Base-by-base conservation (phyloP, 306 rosid species). In the Sesbania bispinosa region DNA sequence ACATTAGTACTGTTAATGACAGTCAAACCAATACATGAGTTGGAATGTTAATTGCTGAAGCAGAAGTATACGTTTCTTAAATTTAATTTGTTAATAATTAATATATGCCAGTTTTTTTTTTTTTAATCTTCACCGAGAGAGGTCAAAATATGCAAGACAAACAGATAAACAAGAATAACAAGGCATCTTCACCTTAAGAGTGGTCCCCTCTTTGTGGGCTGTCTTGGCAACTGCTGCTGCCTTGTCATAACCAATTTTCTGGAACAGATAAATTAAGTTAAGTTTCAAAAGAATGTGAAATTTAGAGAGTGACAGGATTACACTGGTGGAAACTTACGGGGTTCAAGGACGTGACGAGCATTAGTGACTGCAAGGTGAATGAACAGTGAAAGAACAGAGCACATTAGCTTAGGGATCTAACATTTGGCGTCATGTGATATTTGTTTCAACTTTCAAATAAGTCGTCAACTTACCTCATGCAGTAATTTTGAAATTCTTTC, bases 181-280 rank as follows among this genome's bases (percentile, higher is more conserved):
- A 63, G 42, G 72, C 74, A 79, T 42, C 26, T 58, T 67, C 74
- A 92, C 99, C 96, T 92, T 95, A 72, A 95, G 88, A 77, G 96
- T 95, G 54, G 77, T 41, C 33, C 99, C 97, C 62, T 92, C 97
- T 85, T 92, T 95, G 86, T 95, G 99, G 69, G 99, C 99, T 62
- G 71, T 89, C 89, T 95, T 92, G 61, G 99, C 99, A 81, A 95
- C 96, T 15, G 96, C 92, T 3, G 96, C 99, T 36, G 97, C 97
- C 62, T 95, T 95, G 78, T 95, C 99, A 80, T 95, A 95, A 61
- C 99, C 99, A 46, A 95, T 95, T 95, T 95, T 92, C 99, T 95
- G 93, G 54, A 82, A 62, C 19, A 51, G 23, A 62, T 20, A 59
- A 68, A 76, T 18, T 70, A 8, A 66, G 68, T 33, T 35, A 52